These are phyloP conservation scores for Arabidopsis hybrid DNA, from an alignment of 441 rosid species.

Conservation along the genomic window DNA sequence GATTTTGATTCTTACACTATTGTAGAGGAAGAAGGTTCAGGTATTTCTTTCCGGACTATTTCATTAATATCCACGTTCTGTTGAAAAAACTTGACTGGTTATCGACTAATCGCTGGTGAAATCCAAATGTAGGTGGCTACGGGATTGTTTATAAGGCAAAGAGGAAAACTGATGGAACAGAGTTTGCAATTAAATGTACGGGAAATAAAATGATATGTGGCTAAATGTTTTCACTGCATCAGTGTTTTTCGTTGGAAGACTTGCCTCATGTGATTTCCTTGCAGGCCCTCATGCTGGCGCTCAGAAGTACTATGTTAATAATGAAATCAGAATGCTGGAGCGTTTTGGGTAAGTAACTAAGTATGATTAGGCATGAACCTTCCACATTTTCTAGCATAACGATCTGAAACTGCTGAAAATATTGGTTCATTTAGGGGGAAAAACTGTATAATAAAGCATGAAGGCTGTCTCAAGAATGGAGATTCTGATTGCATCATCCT, in stretches of 20 bases:
- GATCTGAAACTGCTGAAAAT: constrained; percentile 24
- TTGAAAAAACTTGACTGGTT: constrained; percentile 5
- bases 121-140: constrained; percentile 79
- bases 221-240: constrained; percentile 10
- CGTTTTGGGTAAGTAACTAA: constrained; percentile 82
- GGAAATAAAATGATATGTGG: constrained; percentile 39
- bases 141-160: constrained; percentile 88
- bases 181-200: constrained; percentile 94
- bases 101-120: constrained; percentile 22
- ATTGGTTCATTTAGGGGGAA: constrained; percentile 69
- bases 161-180: constrained; percentile 69
- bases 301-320: constrained; percentile 65
- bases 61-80: neutral
- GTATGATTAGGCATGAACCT: constrained; percentile 27
- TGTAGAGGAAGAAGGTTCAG: constrained; percentile 97
- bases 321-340: constrained; percentile 85
- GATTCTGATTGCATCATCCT: constrained; percentile 87
- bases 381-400: neutral
- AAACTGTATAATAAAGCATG: constrained; percentile 78
- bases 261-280: constrained; percentile 22
- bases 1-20: constrained; percentile 73
- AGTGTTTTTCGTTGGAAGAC: constrained; percentile 18
- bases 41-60: constrained; percentile 47
- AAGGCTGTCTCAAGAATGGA: constrained; percentile 79
- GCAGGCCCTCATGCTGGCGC: constrained; percentile 92